A percentile compares a stretch with the other conserved stretches of the same genome.
These are phyloP conservation scores for Diaporthe eres DNA, from an alignment of 2,329 filamentous ascomycete genomes.

Conservation along the genomic window DNA sequence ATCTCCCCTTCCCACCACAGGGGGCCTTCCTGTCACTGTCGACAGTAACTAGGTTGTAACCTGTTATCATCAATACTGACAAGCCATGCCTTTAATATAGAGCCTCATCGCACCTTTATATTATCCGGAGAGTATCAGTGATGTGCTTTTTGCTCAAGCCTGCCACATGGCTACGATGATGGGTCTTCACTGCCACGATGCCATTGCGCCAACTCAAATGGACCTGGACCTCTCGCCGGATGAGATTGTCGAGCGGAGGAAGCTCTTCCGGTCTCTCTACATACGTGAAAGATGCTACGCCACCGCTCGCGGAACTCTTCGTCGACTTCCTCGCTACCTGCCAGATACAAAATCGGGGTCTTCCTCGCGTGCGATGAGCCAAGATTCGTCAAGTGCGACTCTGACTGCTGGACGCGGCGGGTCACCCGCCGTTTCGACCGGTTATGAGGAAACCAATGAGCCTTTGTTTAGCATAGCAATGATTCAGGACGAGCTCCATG, in stretches of 20 bases:
- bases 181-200: not conserved
- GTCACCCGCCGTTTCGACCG: not conserved
- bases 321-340: slow-evolving; percentile 4
- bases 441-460: not conserved
- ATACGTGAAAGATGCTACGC: slow-evolving; percentile 21
- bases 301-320: slow-evolving; percentile 6
- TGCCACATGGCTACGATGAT: slow-evolving; percentile 11
- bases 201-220: not conserved
- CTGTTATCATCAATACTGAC: not conserved
- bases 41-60: not conserved
- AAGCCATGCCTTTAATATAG: not conserved
- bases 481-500: slow-evolving; percentile 10
- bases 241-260: slow-evolving; percentile 10
- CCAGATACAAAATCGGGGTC: not conserved
- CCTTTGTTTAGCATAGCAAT: not conserved
- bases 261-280: slow-evolving; percentile 11
- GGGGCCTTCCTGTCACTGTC: not conserved
- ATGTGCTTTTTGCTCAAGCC: slow-evolving; percentile 6
- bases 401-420: not conserved
- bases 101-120: slow-evolving; percentile 10
- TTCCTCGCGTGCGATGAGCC: slow-evolving; percentile 6
- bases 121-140: slow-evolving; percentile 11
- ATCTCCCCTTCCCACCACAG: too few relatives aligned
- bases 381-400: not conserved
- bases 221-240: slow-evolving; percentile 7